phyloP scores from a whole-genome alignment of 2,329 filamentous ascomycete genomes.

The Xenosphaeropsis pyriputrescens region DNA sequence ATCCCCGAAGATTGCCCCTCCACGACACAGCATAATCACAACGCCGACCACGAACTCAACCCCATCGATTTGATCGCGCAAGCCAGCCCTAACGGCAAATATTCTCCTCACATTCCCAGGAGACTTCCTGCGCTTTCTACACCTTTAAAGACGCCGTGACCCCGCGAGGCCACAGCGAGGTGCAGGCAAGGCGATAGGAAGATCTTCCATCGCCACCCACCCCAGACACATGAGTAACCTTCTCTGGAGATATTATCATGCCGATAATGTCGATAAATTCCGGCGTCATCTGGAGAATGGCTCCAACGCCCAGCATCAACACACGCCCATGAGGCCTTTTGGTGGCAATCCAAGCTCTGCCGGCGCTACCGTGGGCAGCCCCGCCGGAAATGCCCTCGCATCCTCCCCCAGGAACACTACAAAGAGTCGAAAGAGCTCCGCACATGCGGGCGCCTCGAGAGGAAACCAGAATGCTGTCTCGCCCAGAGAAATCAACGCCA shows the following conservation, averaged over 20 bases:
- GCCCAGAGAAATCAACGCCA: slow-evolving; percentile 66
- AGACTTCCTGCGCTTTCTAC: slow-evolving; percentile 32
- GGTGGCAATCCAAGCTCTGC: no score
- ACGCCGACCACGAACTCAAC: no score
- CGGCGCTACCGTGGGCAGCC: not conserved
- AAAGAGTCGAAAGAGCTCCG: slow-evolving; percentile 39
- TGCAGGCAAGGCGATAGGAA: slow-evolving; percentile 24
- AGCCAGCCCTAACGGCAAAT: not conserved
- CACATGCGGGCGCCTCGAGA: slow-evolving; percentile 29
- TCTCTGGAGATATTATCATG: slow-evolving; percentile 93
- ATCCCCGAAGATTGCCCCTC: no score
- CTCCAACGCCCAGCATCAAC: slow-evolving; percentile 27
- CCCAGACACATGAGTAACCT: slow-evolving; percentile 74
- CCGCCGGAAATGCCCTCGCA: slow-evolving; percentile 14
- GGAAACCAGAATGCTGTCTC: slow-evolving; percentile 26
- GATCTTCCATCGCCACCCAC: slow-evolving; percentile 19
- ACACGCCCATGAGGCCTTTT: slow-evolving; percentile 31
- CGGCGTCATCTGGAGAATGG: slow-evolving; percentile 69
- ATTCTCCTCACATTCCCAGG: slow-evolving; percentile 7
- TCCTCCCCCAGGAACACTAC: slow-evolving; percentile 32
- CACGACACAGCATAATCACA: no score
- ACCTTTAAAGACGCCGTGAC: slow-evolving; percentile 91
- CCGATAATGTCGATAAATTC: slow-evolving; percentile 96
- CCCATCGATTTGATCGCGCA: not conserved
- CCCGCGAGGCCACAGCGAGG: slow-evolving; percentile 81